These are phyloP conservation scores for Irpex sp. DNA, from an alignment of 1,284 basidiomycete species.

Conservation along the genomic window DNA sequence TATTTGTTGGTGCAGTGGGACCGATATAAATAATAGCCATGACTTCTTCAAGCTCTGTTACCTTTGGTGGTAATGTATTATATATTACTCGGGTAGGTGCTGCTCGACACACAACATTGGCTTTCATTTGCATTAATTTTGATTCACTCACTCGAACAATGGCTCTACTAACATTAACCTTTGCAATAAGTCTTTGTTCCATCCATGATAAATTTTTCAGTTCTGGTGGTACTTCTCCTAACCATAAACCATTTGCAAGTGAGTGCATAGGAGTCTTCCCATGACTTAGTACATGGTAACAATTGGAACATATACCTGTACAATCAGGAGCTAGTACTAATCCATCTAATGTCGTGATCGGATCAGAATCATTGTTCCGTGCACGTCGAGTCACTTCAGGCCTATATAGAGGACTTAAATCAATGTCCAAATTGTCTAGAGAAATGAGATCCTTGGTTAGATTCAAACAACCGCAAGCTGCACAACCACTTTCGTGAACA, in stretches of 20 bases:
- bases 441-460: too few relatives aligned
- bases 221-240: slow-evolving; percentile 41
- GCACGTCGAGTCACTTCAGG: too few relatives aligned
- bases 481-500: too few relatives aligned
- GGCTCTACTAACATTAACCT: slow-evolving; percentile 37
- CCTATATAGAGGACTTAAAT: too few relatives aligned
- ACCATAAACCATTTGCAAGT: slow-evolving; percentile 46
- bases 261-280: slow-evolving; percentile 30
- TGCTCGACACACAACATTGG: slow-evolving; percentile 44
- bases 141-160: slow-evolving; percentile 32
- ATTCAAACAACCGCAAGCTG: too few relatives aligned
- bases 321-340: slow-evolving; percentile 6
- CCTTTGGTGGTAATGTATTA: slow-evolving; percentile 37
- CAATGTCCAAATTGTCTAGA: too few relatives aligned
- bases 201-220: slow-evolving; percentile 35
- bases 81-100: slow-evolving; percentile 42
- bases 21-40: slow-evolving; percentile 45
- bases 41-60: slow-evolving; percentile 40
- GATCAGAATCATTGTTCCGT: too few relatives aligned
- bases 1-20: slow-evolving; percentile 39
- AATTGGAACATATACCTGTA: slow-evolving; percentile 10
- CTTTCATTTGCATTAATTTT: slow-evolving; percentile 41
- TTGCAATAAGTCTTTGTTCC: slow-evolving; percentile 40
- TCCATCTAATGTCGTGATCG: too few relatives aligned
- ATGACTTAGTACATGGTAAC: slow-evolving; percentile 12